phyloP scores from a whole-genome alignment of 169 alveolate species.

The Plasmodium knowlesi region DNA sequence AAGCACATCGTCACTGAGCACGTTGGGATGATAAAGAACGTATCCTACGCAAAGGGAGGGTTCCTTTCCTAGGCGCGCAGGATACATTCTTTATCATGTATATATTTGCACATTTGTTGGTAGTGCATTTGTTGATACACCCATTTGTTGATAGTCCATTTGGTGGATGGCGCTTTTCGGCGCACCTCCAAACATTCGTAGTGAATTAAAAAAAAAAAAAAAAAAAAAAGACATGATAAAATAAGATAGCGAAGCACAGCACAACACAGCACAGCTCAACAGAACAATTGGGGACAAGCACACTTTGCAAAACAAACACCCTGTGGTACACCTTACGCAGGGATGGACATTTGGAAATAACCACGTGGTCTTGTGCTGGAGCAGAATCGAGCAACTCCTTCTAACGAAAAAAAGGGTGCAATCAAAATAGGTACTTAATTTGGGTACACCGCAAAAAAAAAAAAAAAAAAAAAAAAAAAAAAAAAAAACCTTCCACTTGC shows the following conservation, averaged over 20 bases:
- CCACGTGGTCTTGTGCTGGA: background rate
- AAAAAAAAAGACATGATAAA: background rate
- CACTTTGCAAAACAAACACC: background rate
- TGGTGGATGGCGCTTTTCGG: background rate
- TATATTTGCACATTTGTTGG: background rate
- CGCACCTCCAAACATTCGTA: background rate
- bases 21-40: conserved; percentile 34
- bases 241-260: background rate
- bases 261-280: too few relatives aligned
- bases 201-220: background rate
- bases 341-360: background rate
- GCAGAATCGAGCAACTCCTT: background rate
- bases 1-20: conserved; percentile 23
- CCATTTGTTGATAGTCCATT: background rate
- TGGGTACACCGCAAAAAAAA: background rate
- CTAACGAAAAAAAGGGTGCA: background rate
- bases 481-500: background rate
- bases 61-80: background rate
- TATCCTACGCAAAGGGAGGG: background rate
- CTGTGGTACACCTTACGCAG: background rate
- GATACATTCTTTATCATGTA: background rate
- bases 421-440: background rate
- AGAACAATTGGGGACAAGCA: background rate
- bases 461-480: too few relatives aligned
- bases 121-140: background rate